Evolutionary conservation across 139 green algal genomes (phyloP), one percentile per base, ranked within the genome.

Genomic region (Chlorella sp.): DNA sequence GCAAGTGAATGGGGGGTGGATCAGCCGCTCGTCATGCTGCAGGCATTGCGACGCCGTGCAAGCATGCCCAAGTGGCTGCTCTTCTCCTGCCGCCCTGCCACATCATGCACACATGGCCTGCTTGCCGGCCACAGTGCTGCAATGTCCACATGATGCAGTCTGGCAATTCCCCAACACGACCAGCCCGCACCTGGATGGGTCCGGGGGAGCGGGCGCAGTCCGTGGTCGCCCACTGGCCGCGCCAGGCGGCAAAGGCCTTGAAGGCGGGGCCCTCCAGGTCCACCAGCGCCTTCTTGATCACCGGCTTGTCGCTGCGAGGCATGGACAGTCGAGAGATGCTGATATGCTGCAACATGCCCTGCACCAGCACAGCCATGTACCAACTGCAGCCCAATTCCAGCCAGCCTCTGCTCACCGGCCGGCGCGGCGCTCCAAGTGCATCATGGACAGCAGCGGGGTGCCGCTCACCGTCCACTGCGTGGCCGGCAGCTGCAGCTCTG

Each of bases 221-320:
- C 18, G 85, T 26, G 16, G 88, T 20, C 17, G 82, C 87, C 92
- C 92, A 95, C 6, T 79, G 4, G 13, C 84, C 81, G 11, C 92
- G 87, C 47, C 51, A 2, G 26, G 80, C 28, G 23, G 47, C 65
- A 72, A 90, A 95, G 32, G 65, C 73, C 11, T 34, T 44, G 65
- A 95, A 92, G 21, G 89, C 62, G 1, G 78, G 57, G 21, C 91
- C 90, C 6, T 93, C 80, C 70, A 95, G 62, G 17, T 94, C 85
- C 34, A 95, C 92, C 47, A 94, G 84, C 16, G 87, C 85, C 81
- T 94, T 95, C 13, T 57, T 57, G 39, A 95, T 91, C 12, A 94
- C 92, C 3, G 88, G 85, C 73, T 86, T 88, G 41, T 86, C 84
- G 47, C 68, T 87, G 80, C 85, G n/a, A 38, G 13, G 0, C 6